A percentile compares a stretch with the other conserved stretches of the same genome.
These are phyloP conservation scores for Diaporthe longicolla DNA, from an alignment of 2,329 filamentous ascomycete genomes.

Conservation along the genomic window DNA sequence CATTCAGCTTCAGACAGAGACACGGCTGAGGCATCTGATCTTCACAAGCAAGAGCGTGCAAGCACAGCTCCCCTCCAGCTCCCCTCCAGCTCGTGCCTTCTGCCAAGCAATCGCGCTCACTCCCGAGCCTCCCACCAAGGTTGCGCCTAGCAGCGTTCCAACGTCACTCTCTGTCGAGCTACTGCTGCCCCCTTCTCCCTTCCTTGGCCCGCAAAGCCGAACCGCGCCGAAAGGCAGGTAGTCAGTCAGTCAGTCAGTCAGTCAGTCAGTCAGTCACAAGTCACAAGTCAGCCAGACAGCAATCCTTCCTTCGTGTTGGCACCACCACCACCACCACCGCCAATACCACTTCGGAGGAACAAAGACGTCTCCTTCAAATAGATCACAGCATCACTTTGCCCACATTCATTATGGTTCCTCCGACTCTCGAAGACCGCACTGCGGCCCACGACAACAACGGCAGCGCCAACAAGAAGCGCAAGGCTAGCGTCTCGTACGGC, in stretches of 20 bases:
- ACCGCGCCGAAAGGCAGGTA: constrained; percentile 9
- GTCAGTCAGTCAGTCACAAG: too few species aligned
- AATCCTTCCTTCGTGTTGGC: not conserved
- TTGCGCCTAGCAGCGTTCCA: constrained; percentile 12
- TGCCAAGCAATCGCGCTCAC: not conserved
- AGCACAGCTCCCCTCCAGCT: not conserved
- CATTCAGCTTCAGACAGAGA: not conserved
- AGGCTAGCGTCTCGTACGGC: constrained; percentile 43
- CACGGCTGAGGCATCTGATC: not conserved
- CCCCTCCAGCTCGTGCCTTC: constrained; percentile 1
- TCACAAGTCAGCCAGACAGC: not conserved
- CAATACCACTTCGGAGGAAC: not conserved
- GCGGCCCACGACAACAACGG: constrained; percentile 23
- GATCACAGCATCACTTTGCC: not conserved
- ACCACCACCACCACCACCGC: constrained; percentile 1
- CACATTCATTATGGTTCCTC: constrained; percentile 33
- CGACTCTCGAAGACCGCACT: constrained; percentile 40
- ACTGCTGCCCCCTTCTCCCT: constrained; percentile 11
- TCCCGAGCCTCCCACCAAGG: not conserved
- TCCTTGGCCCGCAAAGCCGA: constrained; percentile 26
- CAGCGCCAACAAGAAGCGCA: constrained; percentile 32
- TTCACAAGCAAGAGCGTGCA: constrained; percentile 15
- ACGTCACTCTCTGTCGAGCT: constrained; percentile 27
- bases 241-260: not conserved
- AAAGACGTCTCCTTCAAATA: not conserved